Conservation (phyloP, 1,284 basidiomycete species). For the Mycena citricolor region DNA sequence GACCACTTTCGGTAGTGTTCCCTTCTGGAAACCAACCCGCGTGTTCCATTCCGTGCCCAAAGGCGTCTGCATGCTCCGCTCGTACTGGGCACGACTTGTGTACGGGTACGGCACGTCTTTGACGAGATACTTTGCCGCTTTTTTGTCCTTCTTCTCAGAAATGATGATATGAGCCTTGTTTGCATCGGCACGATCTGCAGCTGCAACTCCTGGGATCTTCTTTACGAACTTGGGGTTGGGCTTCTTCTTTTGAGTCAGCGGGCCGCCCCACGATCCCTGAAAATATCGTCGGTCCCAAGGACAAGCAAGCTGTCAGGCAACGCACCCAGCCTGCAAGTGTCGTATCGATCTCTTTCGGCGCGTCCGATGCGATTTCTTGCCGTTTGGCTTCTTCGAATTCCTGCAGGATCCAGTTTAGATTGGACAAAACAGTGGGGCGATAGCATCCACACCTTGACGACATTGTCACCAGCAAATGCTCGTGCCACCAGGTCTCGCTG, state of each 20-base stretch:
- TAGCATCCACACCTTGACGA: slow-evolving; percentile 65
- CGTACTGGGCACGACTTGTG: slow-evolving; percentile 88
- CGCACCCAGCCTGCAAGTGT: slow-evolving; percentile 94
- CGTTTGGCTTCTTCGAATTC: slow-evolving; percentile 86
- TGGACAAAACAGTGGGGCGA: slow-evolving; percentile 8
- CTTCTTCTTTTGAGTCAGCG: slow-evolving; percentile 58
- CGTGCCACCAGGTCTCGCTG: slow-evolving; percentile 90
- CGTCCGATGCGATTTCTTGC: slow-evolving; percentile 78
- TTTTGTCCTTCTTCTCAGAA: slow-evolving; percentile 92
- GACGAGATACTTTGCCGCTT: slow-evolving; percentile 84
- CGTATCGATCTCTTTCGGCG: slow-evolving; percentile 82
- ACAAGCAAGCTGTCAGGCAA: slow-evolving; percentile 8
- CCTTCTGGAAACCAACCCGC: slow-evolving; percentile 78
- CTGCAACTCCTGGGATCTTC: slow-evolving; percentile 79
- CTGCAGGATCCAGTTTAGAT: slow-evolving; percentile 45
- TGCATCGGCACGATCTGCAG: slow-evolving; percentile 79
- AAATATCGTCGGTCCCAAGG: too few relatives aligned
- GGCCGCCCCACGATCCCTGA: slow-evolving; percentile 92
- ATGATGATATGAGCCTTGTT: slow-evolving; percentile 89
- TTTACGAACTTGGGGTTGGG: slow-evolving; percentile 73
- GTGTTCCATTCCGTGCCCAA: slow-evolving; percentile 95
- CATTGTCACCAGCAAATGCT: slow-evolving; percentile 96
- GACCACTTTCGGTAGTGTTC: slow-evolving; percentile 80
- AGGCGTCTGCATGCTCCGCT: slow-evolving; percentile 77
- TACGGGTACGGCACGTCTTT: slow-evolving; percentile 94